These are phyloP conservation scores for Salmacisia buchloeana DNA, from an alignment of 1,284 basidiomycete species.

Conservation along the genomic window DNA sequence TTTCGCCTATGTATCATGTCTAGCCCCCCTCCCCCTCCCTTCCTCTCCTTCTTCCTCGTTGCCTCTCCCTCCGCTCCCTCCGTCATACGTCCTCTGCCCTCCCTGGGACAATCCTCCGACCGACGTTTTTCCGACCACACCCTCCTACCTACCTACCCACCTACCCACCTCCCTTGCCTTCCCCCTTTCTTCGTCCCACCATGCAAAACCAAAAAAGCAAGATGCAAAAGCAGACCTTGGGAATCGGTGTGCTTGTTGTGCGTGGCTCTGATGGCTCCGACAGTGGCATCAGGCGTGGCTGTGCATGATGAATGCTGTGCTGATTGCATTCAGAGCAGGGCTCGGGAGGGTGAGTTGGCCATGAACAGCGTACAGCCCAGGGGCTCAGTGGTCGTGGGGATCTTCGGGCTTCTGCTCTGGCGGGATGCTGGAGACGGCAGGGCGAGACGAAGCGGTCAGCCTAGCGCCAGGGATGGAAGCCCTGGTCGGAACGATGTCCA, in stretches of 20 bases:
- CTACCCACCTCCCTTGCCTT: background rate
- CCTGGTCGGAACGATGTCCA: background rate
- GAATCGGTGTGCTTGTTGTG: no score
- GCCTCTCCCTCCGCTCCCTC: background rate
- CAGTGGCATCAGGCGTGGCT: background rate
- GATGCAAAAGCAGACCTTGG: background rate
- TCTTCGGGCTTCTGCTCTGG: background rate
- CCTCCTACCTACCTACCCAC: background rate
- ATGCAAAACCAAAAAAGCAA: background rate
- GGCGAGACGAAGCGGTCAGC: background rate
- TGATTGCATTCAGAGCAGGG: background rate
- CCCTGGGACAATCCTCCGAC: background rate
- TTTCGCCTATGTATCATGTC: no score
- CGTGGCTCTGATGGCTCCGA: no score
- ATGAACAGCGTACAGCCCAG: no score
- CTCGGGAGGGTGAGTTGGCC: background rate
- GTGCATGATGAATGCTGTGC: background rate
- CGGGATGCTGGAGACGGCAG: background rate
- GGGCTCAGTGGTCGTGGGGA: slow-evolving; percentile 4
- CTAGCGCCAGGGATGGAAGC: background rate
- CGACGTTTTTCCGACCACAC: background rate
- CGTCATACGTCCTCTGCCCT: background rate
- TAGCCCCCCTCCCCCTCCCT: background rate
- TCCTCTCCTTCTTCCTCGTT: background rate
- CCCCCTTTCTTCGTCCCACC: background rate